A percentile compares a stretch with the other conserved stretches of the same genome.
Conservation (phyloP, 495 filamentous ascomycete genomes). For the Aspergillus sclerotioniger region DNA sequence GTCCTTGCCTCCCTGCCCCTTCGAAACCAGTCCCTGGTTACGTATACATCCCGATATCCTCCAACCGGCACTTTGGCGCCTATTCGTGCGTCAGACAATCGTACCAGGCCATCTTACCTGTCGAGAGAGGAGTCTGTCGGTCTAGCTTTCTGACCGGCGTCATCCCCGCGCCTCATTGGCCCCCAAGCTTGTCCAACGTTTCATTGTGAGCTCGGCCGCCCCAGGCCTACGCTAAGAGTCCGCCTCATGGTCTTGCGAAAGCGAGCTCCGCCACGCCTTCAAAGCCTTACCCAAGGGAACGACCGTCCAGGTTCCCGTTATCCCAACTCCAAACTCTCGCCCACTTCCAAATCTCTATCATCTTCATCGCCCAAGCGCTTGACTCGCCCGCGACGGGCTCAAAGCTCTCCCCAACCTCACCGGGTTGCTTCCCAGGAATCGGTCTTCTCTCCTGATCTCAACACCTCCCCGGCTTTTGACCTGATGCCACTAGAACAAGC, state of each 20-base stretch:
- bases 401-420: slow-evolving; percentile 28
- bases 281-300: slow-evolving; percentile 37
- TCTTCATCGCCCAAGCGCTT: slow-evolving; percentile 31
- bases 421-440: slow-evolving; percentile 36
- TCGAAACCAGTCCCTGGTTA: slow-evolving; percentile 13
- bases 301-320: slow-evolving; percentile 28
- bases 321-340: slow-evolving; percentile 25
- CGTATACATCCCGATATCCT: slow-evolving; percentile 16
- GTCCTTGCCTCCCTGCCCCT: slow-evolving; percentile 2
- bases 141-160: not conserved
- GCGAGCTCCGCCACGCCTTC: slow-evolving; percentile 42
- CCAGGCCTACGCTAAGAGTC: slow-evolving; percentile 8
- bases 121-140: not conserved
- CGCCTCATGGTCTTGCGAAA: slow-evolving; percentile 49
- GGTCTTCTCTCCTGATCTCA: slow-evolving; percentile 43
- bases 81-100: slow-evolving; percentile 4
- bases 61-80: slow-evolving; percentile 8
- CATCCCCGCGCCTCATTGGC: slow-evolving; percentile 8
- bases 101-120: not conserved
- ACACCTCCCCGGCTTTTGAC: slow-evolving; percentile 44
- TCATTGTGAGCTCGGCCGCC: slow-evolving; percentile 13
- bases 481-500: slow-evolving; percentile 46
- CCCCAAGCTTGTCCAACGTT: slow-evolving; percentile 16
- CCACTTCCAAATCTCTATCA: slow-evolving; percentile 32
- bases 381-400: slow-evolving; percentile 28